Evolutionary conservation across 31 red algal genomes (phyloP).

Genomic region (Asparagopsis taxiformis): DNA sequence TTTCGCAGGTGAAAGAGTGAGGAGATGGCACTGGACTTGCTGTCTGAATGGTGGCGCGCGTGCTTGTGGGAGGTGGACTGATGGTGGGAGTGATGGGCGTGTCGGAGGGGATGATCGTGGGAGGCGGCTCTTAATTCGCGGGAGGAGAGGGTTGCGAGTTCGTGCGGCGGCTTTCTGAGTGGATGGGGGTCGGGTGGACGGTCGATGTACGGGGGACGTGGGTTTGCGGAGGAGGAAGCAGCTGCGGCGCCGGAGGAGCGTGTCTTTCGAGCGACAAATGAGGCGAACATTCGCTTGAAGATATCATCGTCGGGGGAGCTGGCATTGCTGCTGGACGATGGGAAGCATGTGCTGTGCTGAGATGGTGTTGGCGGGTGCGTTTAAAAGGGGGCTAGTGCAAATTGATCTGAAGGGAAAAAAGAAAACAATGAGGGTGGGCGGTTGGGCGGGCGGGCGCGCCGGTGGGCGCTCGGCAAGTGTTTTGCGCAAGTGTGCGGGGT

Average conservation of each 20-base stretch:
- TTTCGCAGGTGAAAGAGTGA: not conserved
- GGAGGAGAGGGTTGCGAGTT: not conserved
- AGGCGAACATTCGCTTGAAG: constrained; percentile 75
- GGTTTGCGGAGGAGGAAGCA: not conserved
- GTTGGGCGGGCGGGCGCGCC: no score
- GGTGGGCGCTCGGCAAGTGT: no score
- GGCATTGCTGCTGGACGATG: no score
- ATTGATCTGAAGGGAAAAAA: no score
- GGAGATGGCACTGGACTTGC: not conserved
- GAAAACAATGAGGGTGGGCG: no score
- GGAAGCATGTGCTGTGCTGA: no score
- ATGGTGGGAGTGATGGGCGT: no score
- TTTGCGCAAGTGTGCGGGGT: no score
- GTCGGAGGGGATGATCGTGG: no score
- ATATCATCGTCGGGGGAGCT: constrained; percentile 58
- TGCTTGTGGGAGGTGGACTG: constrained; percentile 9
- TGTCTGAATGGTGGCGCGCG: not conserved
- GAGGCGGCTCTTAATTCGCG: no score
- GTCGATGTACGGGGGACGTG: not conserved
- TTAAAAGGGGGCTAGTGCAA: no score
- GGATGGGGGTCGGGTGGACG: constrained; percentile 10
- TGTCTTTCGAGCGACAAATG: constrained; percentile 48
- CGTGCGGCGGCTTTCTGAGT: constrained; percentile 10
- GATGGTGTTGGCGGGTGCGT: no score
- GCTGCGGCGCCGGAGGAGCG: not conserved